Base-by-base conservation (phyloP, 352 stramenopile species). In the Globisporangium abappressorium region DNA sequence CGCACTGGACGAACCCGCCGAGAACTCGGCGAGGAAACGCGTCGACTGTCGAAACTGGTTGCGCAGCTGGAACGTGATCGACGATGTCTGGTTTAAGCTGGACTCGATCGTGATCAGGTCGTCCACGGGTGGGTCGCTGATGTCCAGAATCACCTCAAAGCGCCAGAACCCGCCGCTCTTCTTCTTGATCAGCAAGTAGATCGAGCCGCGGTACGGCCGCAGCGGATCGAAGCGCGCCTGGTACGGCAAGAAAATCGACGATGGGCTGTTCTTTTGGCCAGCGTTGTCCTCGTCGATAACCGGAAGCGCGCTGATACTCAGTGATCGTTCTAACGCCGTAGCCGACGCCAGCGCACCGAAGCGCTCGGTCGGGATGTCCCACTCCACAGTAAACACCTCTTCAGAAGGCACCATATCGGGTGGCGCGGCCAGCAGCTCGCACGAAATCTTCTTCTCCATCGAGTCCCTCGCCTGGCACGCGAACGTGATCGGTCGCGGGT, bases 91-190 rank as follows among this genome's bases (percentile, higher is more conserved):
- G 57, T 96, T 91, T 9, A 98, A 66, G 34, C 63, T 87, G 6
- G 93, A 94, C 69, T 97, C 88, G 47, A 98, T 93, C 1, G 82
- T 79, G 33, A 98, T 82, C 28, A 88, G 70, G 54, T 98, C 93
- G 69, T 98, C 93, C 0, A 96, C 73, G 0, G 77, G 78, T 0
- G 93, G 91, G 41, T 97, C 90, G 4, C 72, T 76, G 5, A 87
- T 85, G 60, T 97, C 89, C 22, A 98, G 69, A 1, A 76, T 70
- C 1, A 98, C 78, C 54, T 97, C 85, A 72, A 97, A 98, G 1
- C 84, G 79, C 93, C 93, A 98, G 8, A 78, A 61, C 0, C 93
- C 93, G 2, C 92, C 92, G 18, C 77, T 92, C 18, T 87, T 81
- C 46, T 92, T 94, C 66, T 79, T 83, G 0, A 98, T 34, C 0